Conservation (phyloP, 2,329 filamentous ascomycete genomes). For the Nannizziopsis barbatae region DNA sequence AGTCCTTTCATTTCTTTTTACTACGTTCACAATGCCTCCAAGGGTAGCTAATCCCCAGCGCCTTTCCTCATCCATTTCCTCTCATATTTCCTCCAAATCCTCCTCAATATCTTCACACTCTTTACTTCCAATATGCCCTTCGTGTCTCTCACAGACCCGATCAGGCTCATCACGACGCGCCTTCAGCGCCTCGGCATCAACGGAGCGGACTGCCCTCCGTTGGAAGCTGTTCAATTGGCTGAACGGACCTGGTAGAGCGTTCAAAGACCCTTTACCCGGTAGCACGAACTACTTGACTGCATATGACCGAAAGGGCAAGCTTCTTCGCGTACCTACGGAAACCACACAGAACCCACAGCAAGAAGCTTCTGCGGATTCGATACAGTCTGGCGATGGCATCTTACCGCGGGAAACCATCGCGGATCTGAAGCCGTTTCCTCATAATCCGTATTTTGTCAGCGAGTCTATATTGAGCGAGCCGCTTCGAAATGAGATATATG, state of each 20-base stretch:
- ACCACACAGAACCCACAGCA: constrained; percentile 7
- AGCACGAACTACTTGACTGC: constrained; percentile 47
- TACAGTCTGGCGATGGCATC: not conserved
- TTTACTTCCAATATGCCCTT: not conserved
- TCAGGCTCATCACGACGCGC: constrained; percentile 15
- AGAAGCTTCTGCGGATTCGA: constrained; percentile 16
- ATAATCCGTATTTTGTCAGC: constrained; percentile 60
- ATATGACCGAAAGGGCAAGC: constrained; percentile 41
- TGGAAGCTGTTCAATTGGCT: constrained; percentile 37
- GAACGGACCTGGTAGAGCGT: constrained; percentile 41
- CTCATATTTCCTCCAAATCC: constrained; percentile 19
- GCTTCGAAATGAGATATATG: constrained; percentile 62
- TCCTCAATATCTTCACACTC: constrained; percentile 17
- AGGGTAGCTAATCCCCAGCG: constrained; percentile 28
- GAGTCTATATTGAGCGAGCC: constrained; percentile 62
- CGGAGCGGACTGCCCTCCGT: constrained; percentile 34
- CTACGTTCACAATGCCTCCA: constrained; percentile 27
- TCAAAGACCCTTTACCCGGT: constrained; percentile 39
- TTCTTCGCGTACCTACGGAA: constrained; percentile 28
- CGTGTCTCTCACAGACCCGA: constrained; percentile 5
- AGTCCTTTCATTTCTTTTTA: not conserved
- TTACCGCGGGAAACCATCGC: constrained; percentile 1
- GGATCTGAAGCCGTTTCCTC: constrained; percentile 53
- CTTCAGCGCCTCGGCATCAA: constrained; percentile 8
- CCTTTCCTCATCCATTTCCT: constrained; percentile 23